These are phyloP conservation scores for Blastocystis sp. DNA, from an alignment of 352 stramenopile species.

Conservation along the genomic window DNA sequence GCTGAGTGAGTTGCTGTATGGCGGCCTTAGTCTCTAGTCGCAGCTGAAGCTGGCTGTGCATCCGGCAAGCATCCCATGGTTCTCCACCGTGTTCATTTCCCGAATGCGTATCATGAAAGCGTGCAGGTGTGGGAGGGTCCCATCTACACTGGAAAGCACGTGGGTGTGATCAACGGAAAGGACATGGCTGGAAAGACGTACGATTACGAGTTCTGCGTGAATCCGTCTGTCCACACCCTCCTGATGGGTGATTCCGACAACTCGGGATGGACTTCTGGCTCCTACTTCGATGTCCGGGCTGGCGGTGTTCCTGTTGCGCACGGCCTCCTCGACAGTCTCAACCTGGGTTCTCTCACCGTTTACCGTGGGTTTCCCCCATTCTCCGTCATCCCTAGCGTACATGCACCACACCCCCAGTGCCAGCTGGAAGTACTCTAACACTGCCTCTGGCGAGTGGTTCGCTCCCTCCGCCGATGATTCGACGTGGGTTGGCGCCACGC, in stretches of 20 bases:
- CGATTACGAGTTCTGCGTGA: slow-evolving; percentile 40
- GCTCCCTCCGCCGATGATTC: neutral
- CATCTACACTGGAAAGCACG: slow-evolving; percentile 12
- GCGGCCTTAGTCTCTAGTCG: neutral
- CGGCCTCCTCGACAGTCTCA: neutral
- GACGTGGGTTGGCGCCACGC: slow-evolving; percentile 16
- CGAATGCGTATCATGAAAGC: slow-evolving; percentile 5
- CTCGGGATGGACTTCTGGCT: slow-evolving; percentile 8
- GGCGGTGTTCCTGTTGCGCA: neutral
- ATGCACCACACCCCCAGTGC: neutral
- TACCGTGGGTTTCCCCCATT: neutral
- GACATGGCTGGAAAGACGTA: slow-evolving; percentile 36
- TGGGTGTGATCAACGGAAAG: slow-evolving; percentile 21
- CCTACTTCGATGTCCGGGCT: slow-evolving; percentile 17
- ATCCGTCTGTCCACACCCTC: slow-evolving; percentile 27
- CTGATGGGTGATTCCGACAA: neutral
- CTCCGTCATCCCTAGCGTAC: neutral
- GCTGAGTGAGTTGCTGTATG: neutral
- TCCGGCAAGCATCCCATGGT: neutral
- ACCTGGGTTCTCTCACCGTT: neutral
- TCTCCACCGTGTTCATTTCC: neutral
- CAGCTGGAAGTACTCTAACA: slow-evolving; percentile 61
- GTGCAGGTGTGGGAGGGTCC: slow-evolving; percentile 46
- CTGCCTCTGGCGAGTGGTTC: slow-evolving; percentile 12
- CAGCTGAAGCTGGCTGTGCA: neutral